Conservation (phyloP, 441 rosid genomes). For the Manihot esculenta region DNA sequence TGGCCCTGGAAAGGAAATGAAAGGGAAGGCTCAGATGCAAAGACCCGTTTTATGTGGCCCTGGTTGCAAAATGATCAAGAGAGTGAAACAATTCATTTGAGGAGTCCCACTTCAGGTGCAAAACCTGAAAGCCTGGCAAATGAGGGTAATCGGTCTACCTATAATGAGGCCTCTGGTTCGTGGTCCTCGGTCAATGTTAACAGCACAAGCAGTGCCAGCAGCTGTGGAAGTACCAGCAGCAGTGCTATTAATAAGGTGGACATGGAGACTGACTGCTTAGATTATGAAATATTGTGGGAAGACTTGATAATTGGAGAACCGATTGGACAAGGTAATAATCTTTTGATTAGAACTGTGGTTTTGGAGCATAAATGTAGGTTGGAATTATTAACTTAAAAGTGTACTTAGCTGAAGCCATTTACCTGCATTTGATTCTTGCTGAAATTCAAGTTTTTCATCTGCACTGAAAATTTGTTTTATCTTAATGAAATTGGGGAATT, state of each 20-base stretch:
- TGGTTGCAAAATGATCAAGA: slow-evolving; percentile 61
- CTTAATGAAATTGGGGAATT: neutral
- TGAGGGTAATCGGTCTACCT: slow-evolving; percentile 48
- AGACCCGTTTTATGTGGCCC: slow-evolving; percentile 50
- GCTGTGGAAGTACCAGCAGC: slow-evolving; percentile 86
- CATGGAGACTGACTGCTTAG: slow-evolving; percentile 67
- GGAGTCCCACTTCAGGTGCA: slow-evolving; percentile 35
- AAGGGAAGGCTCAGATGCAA: slow-evolving; percentile 60
- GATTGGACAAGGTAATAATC: slow-evolving; percentile 82
- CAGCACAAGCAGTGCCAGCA: slow-evolving; percentile 87
- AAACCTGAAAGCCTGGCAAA: slow-evolving; percentile 44
- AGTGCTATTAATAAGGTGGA: slow-evolving; percentile 69
- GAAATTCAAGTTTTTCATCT: neutral
- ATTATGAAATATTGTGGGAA: slow-evolving; percentile 88
- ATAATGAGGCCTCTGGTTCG: slow-evolving; percentile 68
- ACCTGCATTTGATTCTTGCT: slow-evolving; percentile 9
- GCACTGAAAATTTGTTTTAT: neutral
- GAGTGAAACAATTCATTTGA: slow-evolving; percentile 42
- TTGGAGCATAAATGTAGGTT: slow-evolving; percentile 5
- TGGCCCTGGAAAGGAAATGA: slow-evolving; percentile 98
- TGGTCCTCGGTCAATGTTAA: slow-evolving; percentile 78
- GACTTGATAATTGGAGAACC: slow-evolving; percentile 80
- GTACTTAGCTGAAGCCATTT: slow-evolving; percentile 2
- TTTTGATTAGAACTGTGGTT: slow-evolving; percentile 13
- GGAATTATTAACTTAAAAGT: neutral